These are phyloP conservation scores for Astraeus odoratus DNA, from an alignment of 768 basidiomycete genomes.

Conservation along the genomic window DNA sequence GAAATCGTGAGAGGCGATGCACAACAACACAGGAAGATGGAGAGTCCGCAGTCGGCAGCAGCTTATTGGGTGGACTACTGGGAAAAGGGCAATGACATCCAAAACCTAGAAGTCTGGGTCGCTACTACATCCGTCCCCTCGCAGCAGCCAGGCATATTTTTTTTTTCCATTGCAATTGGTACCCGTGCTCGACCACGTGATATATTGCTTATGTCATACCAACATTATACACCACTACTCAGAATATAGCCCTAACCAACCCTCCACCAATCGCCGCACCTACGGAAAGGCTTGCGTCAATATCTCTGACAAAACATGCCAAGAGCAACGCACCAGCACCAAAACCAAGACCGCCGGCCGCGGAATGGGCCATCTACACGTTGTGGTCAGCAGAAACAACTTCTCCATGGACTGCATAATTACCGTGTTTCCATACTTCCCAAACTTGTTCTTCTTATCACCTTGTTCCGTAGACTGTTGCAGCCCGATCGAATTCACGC, in stretches of 20 bases:
- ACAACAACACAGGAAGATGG: slow-evolving; percentile 4
- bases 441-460: slow-evolving; percentile 54
- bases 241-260: slow-evolving; percentile 44
- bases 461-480: slow-evolving; percentile 21
- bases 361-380: slow-evolving; percentile 47
- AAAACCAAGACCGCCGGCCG: slow-evolving; percentile 68
- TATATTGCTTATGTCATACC: neutral
- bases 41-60: slow-evolving; percentile 8
- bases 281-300: slow-evolving; percentile 11
- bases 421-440: slow-evolving; percentile 53
- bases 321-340: slow-evolving; percentile 51
- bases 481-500: slow-evolving; percentile 25
- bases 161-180: neutral
- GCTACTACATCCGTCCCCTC: too few relatives aligned
- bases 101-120: too few relatives aligned
- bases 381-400: slow-evolving; percentile 14
- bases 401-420: slow-evolving; percentile 6
- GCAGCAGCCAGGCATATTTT: too few relatives aligned
- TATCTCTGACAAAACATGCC: neutral
- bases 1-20: too few relatives aligned
- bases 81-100: too few relatives aligned
- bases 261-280: slow-evolving; percentile 49
- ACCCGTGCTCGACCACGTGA: neutral
- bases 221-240: slow-evolving; percentile 2
- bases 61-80: too few relatives aligned